Base-by-base conservation (phyloP, 305 asterid species). In the Fraxinus baroniana region DNA sequence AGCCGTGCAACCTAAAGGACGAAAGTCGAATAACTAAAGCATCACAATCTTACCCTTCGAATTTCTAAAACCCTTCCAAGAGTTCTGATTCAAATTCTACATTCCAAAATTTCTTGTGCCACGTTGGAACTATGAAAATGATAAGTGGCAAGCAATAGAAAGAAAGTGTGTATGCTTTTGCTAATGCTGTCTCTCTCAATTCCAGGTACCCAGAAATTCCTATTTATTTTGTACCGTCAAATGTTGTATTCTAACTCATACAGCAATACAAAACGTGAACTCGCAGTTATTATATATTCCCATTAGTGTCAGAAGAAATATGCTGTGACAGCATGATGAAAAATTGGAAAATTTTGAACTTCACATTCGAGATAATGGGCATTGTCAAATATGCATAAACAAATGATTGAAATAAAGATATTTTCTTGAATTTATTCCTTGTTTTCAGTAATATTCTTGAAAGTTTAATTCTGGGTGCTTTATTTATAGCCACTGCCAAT, bases 381-480 rank as follows among this genome's bases (percentile, higher is more conserved):
- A 91, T 93, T 95, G 86, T 90, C 97, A 90, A 82, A 88, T 89
- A 88, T 83, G 81, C 93, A 94, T 91, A 88, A 90, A 92, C 91
- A 91, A 90, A 89, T 91, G 95, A 93, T 91, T 87, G 90, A 82
- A 79, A 81, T 70, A 80, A 62, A 87, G 90, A 90, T 88, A 88
- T 88, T 49, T 83, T 20, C 57, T 83, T 81, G 80, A 88, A 89
- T 82, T 89, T 88, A 89, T 92, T 89, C 93, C 87, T 87, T 84
- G 92, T 92, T 91, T 91, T 89, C 90, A 37, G 92, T 79, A 88
- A 89, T 91, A 92, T 92, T 90, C 95, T 80, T 87, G 86, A 82
- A 77, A 82, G 88, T 90, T 73, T 89, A 88, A 72, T 86, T 82
- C 44, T 83, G 71, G 86, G 60, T 17, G 2, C 22, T 52, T 52